phyloP scores from a whole-genome alignment of 768 basidiomycete genomes.

The Basidioascus undulatus region DNA sequence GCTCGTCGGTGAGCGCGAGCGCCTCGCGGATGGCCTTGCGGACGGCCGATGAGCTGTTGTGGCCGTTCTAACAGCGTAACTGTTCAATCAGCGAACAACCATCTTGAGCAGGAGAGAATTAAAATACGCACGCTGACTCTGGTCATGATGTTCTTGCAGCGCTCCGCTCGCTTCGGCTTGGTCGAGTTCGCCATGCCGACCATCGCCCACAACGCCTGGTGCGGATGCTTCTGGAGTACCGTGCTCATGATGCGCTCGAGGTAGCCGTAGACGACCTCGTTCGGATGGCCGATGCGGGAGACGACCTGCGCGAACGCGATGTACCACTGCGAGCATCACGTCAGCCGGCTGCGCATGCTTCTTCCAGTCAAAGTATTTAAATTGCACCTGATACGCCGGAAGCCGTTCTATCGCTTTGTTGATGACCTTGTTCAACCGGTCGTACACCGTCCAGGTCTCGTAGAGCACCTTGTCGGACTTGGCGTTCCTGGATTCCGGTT shows the following conservation, averaged over 20 bases:
- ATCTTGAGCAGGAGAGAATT: not conserved
- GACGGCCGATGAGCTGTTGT: not conserved
- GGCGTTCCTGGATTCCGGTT: no score
- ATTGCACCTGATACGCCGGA: constrained; percentile 55
- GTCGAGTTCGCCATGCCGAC: constrained; percentile 69
- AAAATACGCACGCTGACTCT: constrained; percentile 13
- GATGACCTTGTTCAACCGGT: constrained; percentile 36
- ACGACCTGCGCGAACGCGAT: constrained; percentile 93
- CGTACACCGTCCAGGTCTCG: no score
- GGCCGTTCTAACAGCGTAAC: not conserved
- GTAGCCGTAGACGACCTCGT: constrained; percentile 32
- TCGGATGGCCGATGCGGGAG: constrained; percentile 62
- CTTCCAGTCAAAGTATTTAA: not conserved
- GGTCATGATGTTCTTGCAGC: constrained; percentile 26
- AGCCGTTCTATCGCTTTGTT: constrained; percentile 31
- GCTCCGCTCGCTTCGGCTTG: constrained; percentile 30
- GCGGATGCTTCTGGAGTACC: constrained; percentile 63
- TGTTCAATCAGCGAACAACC: not conserved
- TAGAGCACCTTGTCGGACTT: no score
- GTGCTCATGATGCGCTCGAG: constrained; percentile 40
- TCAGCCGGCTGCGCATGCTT: not conserved
- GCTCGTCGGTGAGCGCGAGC: constrained; percentile 6
- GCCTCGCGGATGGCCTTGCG: constrained; percentile 5
- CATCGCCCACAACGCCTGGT: constrained; percentile 82
- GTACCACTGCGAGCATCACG: constrained; percentile 41